A percentile compares a stretch with the other conserved stretches of the same genome.
These are phyloP conservation scores for Dothidotthia symphoricarpi DNA, from an alignment of 2,329 filamentous ascomycete species.

Conservation along the genomic window DNA sequence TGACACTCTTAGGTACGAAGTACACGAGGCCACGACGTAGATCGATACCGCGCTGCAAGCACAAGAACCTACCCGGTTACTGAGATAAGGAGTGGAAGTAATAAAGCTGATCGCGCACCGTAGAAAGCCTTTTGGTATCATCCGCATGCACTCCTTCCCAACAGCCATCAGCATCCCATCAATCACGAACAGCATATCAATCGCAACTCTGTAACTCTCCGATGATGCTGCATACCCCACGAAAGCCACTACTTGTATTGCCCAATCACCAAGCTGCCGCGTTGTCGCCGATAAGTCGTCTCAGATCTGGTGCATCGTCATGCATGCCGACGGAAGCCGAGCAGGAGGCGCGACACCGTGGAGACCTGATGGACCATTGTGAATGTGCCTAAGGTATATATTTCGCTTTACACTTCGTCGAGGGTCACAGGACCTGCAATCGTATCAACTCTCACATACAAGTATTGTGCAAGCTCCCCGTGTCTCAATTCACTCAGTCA, in stretches of 20 bases:
- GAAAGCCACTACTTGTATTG: slow-evolving; percentile 4
- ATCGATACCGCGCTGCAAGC: no score
- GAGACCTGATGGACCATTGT: slow-evolving; percentile 8
- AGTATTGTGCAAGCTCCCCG: not conserved
- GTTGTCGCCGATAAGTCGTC: slow-evolving; percentile 8
- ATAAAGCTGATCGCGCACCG: no score
- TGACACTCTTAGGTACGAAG: slow-evolving; percentile 12
- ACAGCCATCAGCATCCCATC: not conserved
- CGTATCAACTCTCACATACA: not conserved
- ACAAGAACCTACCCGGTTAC: no score
- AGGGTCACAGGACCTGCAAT: slow-evolving; percentile 15
- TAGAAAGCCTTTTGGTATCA: no score
- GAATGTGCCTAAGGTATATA: slow-evolving; percentile 23
- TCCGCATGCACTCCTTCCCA: not conserved
- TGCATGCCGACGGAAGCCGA: slow-evolving; percentile 33
- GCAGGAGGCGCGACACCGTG: slow-evolving; percentile 17
- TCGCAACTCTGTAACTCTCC: not conserved
- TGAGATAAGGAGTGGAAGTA: no score
- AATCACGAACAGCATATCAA: not conserved
- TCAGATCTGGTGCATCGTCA: slow-evolving; percentile 13
- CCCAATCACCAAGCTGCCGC: slow-evolving; percentile 7
- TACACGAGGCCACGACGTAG: slow-evolving; percentile 8
- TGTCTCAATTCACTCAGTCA: not conserved
- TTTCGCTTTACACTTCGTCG: slow-evolving; percentile 12
- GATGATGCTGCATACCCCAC: not conserved